Base-by-base conservation (phyloP, 176 grass and related monocot species). In the Themeda triandra region DNA sequence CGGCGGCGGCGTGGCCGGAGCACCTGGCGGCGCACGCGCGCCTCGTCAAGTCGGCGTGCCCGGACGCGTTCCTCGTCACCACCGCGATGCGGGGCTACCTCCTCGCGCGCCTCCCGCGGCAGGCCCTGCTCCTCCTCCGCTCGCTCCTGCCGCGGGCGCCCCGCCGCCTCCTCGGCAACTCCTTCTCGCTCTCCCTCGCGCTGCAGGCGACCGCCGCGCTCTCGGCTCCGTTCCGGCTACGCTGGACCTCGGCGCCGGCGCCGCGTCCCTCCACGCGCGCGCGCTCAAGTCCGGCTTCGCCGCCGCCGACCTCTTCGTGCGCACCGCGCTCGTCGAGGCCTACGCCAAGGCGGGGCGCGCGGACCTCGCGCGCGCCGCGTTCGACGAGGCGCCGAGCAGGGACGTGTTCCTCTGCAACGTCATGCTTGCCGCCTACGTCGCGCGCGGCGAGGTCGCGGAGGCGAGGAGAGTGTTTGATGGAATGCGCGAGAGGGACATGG, bases 281-380 rank as follows among this genome's bases (percentile, higher is more conserved):
- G 85, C 91, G 39, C 19, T 92, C 46, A 92, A 49, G 77, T 76
- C 65, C 12, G 93, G 90, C 6, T 90, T 95, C 85, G 81, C 78
- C 27, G 46, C 87, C 15, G 36, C 86, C n/a, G 90, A 95, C 84
- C 59, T 95, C 82, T 95, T 92, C 30, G 86, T 92, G 48, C 90
- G 82, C 85, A 95, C 93, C 25, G 88, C 93, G 71, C 86, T 95
- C 28, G 88, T 95, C 19, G 86, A 90, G 80, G 90, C 90, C 80
- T 92, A 90, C 81, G 86, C 83, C 18, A 95, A 88, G 67, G 18
- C 64, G 4, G 83, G 90, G 10, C 71, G 66, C 66, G 28, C 75
- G 18, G 82, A n/a, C 14, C 51, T 88, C 21, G 79, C 93, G 15
- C 77, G 88, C n/a, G 63, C 40, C 24, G 76, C 86, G 9, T 95